These are phyloP conservation scores for Podospora australis DNA, from an alignment of 495 filamentous ascomycete species.

Conservation along the genomic window DNA sequence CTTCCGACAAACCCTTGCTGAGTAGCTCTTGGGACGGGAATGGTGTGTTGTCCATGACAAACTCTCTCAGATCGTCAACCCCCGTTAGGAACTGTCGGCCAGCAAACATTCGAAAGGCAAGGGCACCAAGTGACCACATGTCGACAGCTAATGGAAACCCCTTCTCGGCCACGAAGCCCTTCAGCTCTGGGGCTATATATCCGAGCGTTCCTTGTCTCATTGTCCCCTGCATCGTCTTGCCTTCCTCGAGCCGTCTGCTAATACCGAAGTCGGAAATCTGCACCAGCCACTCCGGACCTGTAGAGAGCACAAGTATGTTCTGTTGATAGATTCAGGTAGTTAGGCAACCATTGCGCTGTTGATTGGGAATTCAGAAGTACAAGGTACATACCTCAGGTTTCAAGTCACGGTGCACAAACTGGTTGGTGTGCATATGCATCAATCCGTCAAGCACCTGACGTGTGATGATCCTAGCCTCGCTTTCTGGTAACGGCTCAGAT, in stretches of 20 bases:
- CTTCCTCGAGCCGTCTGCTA: slow-evolving; percentile 15
- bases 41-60: neutral
- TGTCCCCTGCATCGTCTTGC: slow-evolving; percentile 4
- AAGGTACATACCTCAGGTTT: slow-evolving; percentile 33
- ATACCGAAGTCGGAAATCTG: slow-evolving; percentile 52
- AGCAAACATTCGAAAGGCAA: slow-evolving; percentile 11
- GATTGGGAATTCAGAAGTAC: neutral
- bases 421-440: slow-evolving; percentile 40
- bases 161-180: neutral
- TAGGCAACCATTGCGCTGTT: neutral
- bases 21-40: neutral
- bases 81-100: neutral
- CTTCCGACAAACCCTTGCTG: neutral
- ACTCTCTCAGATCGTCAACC: neutral
- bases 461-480: slow-evolving; percentile 30
- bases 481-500: slow-evolving; percentile 19
- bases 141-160: slow-evolving; percentile 9
- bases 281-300: slow-evolving; percentile 32
- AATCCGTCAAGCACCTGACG: slow-evolving; percentile 42
- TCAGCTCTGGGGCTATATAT: slow-evolving; percentile 14
- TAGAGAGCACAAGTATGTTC: slow-evolving; percentile 17
- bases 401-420: slow-evolving; percentile 46
- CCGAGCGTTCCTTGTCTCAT: slow-evolving; percentile 9
- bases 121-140: slow-evolving; percentile 18
- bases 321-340: neutral